A percentile compares a stretch with the other conserved stretches of the same genome.
Evolutionary conservation across 305 asterid species (phyloP).

Genomic region (Striga hermonthica): DNA sequence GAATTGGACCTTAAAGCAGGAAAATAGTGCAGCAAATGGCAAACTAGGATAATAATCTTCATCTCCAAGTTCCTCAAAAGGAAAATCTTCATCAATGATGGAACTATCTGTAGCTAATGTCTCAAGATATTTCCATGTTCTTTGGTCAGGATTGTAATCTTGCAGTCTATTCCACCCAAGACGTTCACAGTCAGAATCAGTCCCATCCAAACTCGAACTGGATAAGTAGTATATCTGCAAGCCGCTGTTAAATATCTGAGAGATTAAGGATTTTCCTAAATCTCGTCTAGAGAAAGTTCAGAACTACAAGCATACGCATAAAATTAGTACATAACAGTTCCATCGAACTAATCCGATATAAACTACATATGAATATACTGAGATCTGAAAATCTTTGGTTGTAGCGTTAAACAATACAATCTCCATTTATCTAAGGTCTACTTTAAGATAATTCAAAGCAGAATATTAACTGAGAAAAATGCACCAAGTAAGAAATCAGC

Average conservation of each 20-base stretch:
- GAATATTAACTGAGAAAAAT: too few species aligned
- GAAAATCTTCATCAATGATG: slow-evolving; percentile 51
- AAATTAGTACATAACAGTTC: background rate
- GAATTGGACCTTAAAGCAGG: slow-evolving; percentile 73
- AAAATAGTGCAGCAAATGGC: slow-evolving; percentile 93
- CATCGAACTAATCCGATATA: background rate
- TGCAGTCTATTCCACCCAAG: slow-evolving; percentile 74
- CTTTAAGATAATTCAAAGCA: background rate
- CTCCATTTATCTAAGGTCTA: slow-evolving; percentile 5
- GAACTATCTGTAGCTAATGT: slow-evolving; percentile 47
- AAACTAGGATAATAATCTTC: slow-evolving; percentile 81
- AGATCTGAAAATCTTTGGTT: background rate
- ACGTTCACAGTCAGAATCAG: slow-evolving; percentile 64
- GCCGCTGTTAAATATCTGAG: slow-evolving; percentile 54
- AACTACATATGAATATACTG: background rate
- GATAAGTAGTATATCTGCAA: slow-evolving; percentile 78
- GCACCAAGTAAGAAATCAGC: background rate
- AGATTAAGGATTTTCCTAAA: slow-evolving; percentile 28
- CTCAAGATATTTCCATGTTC: slow-evolving; percentile 72
- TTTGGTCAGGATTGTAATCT: slow-evolving; percentile 60
- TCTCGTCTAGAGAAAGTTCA: slow-evolving; percentile 3
- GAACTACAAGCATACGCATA: background rate
- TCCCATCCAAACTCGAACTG: slow-evolving; percentile 62
- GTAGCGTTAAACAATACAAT: background rate
- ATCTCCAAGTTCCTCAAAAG: slow-evolving; percentile 65